These are phyloP conservation scores for Hanseniaspora opuntiae DNA, from an alignment of 805 yeast species.

Conservation along the genomic window DNA sequence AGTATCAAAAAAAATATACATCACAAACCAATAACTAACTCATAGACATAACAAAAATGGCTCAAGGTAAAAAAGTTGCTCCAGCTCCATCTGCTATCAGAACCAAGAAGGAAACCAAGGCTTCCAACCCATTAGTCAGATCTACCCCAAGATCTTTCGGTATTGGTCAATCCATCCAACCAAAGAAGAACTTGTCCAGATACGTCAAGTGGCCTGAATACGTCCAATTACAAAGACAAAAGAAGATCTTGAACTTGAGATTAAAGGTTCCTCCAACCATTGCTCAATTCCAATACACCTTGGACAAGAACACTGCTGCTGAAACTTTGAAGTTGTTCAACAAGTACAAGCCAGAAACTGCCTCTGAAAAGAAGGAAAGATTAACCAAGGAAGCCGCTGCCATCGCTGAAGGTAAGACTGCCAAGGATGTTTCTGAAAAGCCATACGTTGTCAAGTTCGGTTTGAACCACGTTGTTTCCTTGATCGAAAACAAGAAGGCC, in stretches of 20 bases:
- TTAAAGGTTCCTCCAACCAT: constrained; percentile 98
- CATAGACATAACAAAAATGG: constrained; percentile 19
- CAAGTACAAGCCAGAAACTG: constrained; percentile 98
- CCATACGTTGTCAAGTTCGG: constrained; percentile 97
- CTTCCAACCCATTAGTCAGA: constrained; percentile 77
- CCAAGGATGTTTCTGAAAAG: constrained; percentile 91
- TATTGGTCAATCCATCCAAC: constrained; percentile 91
- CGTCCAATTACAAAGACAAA: constrained; percentile 97
- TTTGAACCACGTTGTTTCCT: constrained; percentile 95
- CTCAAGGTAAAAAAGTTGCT: constrained; percentile 75
- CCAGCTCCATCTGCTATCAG: constrained; percentile 93
- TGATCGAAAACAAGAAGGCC: constrained; percentile 96
- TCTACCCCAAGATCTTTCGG: constrained; percentile 87
- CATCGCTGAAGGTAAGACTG: constrained; percentile 93
- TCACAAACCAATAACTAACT: neutral
- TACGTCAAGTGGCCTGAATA: constrained; percentile 99
- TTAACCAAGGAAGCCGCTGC: constrained; percentile 98
- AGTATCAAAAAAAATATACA: too few species aligned
- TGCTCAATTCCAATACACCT: constrained; percentile 87
- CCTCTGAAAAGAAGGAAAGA: constrained; percentile 97
- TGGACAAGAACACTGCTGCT: constrained; percentile 98
- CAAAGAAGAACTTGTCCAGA: constrained; percentile 89
- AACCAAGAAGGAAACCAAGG: constrained; percentile 41
- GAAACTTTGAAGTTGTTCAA: constrained; percentile 92
- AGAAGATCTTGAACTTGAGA: constrained; percentile 88